Percentiles rank a stretch among this genome's conserved stretches.
Conservation (phyloP, 192 early-diverging fungal species). For the Thamnidium elegans region DNA sequence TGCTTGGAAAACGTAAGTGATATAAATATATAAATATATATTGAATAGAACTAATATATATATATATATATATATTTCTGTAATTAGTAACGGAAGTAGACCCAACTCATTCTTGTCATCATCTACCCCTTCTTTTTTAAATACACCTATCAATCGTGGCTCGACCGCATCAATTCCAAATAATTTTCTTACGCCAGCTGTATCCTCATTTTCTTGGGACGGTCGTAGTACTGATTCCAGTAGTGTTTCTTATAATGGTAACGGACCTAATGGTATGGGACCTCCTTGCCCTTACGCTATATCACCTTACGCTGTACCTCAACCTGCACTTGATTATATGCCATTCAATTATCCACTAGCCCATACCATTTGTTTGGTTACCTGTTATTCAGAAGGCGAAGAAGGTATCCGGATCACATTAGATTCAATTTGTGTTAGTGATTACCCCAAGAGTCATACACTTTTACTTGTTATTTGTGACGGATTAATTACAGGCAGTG, state of each 20-base stretch:
- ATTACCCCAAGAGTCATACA: slow-evolving; percentile 85
- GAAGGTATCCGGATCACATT: slow-evolving; percentile 77
- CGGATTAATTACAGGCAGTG: slow-evolving; percentile 82
- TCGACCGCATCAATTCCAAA: slow-evolving; percentile 17
- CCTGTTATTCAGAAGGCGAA: slow-evolving; percentile 89
- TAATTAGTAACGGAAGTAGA: slow-evolving; percentile 7
- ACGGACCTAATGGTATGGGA: not conserved
- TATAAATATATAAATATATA: not conserved
- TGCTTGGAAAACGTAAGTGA: slow-evolving; percentile 7
- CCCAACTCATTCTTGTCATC: not conserved
- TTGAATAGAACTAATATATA: too few species aligned
- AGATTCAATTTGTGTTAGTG: slow-evolving; percentile 76
- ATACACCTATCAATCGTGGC: slow-evolving; percentile 4
- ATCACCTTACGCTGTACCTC: slow-evolving; percentile 35
- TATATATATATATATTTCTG: not conserved
- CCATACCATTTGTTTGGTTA: slow-evolving; percentile 74
- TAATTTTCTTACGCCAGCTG: not conserved
- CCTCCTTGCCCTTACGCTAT: slow-evolving; percentile 30
- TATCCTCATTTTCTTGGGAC: slow-evolving; percentile 5
- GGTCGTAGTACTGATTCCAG: not conserved
- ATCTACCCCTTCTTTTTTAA: not conserved
- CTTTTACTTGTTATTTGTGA: slow-evolving; percentile 85
- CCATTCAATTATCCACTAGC: slow-evolving; percentile 53
- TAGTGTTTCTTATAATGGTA: slow-evolving; percentile 41
- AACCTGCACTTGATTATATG: slow-evolving; percentile 42